Percentiles rank a stretch among this genome's conserved stretches.
Evolutionary conservation across 1,284 basidiomycete species (phyloP).

Genomic region (Phellinidium pouzarii): DNA sequence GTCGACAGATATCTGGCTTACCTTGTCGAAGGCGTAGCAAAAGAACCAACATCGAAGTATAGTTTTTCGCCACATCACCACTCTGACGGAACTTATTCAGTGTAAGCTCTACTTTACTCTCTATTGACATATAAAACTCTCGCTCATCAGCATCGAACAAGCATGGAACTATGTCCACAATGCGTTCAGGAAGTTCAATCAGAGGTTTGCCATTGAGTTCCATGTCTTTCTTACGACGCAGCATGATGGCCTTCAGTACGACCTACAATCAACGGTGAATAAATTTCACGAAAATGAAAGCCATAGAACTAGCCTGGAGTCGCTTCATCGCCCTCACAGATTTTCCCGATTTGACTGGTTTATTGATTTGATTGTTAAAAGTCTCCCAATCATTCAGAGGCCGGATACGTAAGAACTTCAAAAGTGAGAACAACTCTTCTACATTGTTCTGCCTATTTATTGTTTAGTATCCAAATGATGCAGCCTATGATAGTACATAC

Average conservation of each 20-base stretch:
- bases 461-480: background rate
- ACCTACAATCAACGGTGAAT: slow-evolving; percentile 38
- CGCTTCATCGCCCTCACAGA: slow-evolving; percentile 77
- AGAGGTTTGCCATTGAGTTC: slow-evolving; percentile 79
- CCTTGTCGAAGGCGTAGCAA: slow-evolving; percentile 87
- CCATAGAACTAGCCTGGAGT: slow-evolving; percentile 51
- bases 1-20: slow-evolving; percentile 28
- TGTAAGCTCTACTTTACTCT: slow-evolving; percentile 64
- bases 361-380: slow-evolving; percentile 76
- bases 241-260: slow-evolving; percentile 84
- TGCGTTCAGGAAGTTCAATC: slow-evolving; percentile 76
- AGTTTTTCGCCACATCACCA: slow-evolving; percentile 53
- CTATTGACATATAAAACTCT: slow-evolving; percentile 76
- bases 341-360: slow-evolving; percentile 70
- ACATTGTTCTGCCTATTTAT: slow-evolving; percentile 72
- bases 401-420: slow-evolving; percentile 82
- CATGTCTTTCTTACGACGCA: slow-evolving; percentile 83
- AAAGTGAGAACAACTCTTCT: slow-evolving; percentile 82
- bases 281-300: background rate
- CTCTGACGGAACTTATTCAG: slow-evolving; percentile 66
- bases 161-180: slow-evolving; percentile 69
- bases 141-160: slow-evolving; percentile 68
- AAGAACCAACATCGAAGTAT: slow-evolving; percentile 81
- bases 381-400: slow-evolving; percentile 77
- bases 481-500: slow-evolving; percentile 35